Base-by-base conservation (phyloP, 441 rosid genomes). In the Kokia cookei region DNA sequence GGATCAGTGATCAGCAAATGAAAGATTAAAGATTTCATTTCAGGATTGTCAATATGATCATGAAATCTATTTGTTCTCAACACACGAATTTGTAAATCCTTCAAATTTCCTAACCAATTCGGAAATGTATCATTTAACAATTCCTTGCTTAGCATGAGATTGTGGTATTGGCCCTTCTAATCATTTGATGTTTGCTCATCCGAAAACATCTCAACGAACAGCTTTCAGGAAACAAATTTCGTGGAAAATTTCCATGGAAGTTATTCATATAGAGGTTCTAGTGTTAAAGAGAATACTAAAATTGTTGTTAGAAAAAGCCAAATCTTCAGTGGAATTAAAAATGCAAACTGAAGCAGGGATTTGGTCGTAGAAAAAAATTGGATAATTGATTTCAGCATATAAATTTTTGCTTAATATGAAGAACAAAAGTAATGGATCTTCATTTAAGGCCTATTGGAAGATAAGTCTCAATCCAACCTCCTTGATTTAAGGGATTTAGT, bases 111-210 rank as follows among this genome's bases (percentile, higher is more conserved):
- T 47, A 47, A 47, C 51, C n/a, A 47, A 13, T 0, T 0, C 53
- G 80, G 60, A 69, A 82, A 6, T 11, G 77, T 57, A 29, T 69
- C 81, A n/a, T 74, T 61, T 3, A 75, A 71, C 60, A 82, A 70
- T 4, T 22, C 42, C 17, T 7, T 60, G 63, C 79, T 74, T 72
- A 47, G 3, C 13, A 11, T 42, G 40, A 42, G 2, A 42, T 17
- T 3, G 27, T 65, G 69, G 69, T 3, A 82, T 12, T 10, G 8
- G 8, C 45, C 12, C 83, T 57, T 50, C 48, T 14, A 77, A 54
- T 32, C 69, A 19, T 0, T 19, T 19, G 14, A 13, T 47, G 51
- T 27, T 15, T 13, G 4, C 76, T 69, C 14, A 79, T 37, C 7
- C 59, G 57, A 2, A 79, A 51, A 61, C 64, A 64, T 27, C 76